These are phyloP conservation scores for Calocera cornea DNA, from an alignment of 768 basidiomycete genomes.

Conservation along the genomic window DNA sequence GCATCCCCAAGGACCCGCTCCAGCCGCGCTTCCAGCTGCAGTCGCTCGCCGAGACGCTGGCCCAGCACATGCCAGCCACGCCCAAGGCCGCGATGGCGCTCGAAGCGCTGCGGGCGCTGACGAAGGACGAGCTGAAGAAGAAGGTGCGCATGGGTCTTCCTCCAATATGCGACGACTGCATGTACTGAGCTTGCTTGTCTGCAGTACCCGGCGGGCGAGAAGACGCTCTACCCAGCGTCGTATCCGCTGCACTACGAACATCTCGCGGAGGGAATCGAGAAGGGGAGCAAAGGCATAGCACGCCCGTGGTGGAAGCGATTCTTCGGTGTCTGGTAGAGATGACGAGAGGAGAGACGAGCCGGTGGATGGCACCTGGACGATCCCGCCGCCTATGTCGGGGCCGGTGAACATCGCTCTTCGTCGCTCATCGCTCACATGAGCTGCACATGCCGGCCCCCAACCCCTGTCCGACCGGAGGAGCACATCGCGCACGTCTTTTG, in stretches of 20 bases:
- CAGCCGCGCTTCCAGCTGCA: neutral
- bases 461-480: no score
- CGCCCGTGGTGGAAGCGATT: slow-evolving; percentile 78
- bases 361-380: no score
- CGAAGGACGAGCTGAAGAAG: slow-evolving; percentile 42
- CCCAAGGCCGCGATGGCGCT: neutral
- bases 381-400: no score
- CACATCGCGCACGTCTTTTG: no score
- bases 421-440: no score
- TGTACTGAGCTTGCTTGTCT: slow-evolving; percentile 10
- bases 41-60: neutral
- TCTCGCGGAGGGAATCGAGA: slow-evolving; percentile 58
- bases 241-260: slow-evolving; percentile 60
- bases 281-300: slow-evolving; percentile 59
- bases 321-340: slow-evolving; percentile 53
- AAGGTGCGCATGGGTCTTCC: slow-evolving; percentile 33
- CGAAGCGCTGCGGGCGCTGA: slow-evolving; percentile 25
- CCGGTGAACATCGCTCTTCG: no score
- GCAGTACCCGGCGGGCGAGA: slow-evolving; percentile 55
- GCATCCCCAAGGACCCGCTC: neutral
- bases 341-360: no score
- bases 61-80: neutral
- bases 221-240: slow-evolving; percentile 53
- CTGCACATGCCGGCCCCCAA: no score
- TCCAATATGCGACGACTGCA: neutral